Percentiles rank a stretch among this genome's conserved stretches.
Evolutionary conservation across 2,329 filamentous ascomycete species (phyloP).

Genomic region (Colletotrichum tropicale): DNA sequence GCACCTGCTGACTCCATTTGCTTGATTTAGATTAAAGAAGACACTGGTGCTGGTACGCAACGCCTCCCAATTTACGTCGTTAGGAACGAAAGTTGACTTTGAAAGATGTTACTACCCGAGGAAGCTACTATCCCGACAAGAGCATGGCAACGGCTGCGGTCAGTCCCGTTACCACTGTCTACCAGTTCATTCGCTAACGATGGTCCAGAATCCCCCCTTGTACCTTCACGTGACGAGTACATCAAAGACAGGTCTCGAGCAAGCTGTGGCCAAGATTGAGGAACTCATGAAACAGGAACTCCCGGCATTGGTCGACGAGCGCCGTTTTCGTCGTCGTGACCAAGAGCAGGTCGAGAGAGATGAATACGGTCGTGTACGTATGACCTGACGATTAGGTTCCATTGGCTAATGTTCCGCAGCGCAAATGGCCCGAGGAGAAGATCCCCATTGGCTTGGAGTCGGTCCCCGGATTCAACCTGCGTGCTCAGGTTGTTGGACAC

Average conservation of each 20-base stretch:
- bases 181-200: not conserved
- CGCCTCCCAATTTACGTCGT: conserved; percentile 54
- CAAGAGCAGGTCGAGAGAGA: conserved; percentile 84
- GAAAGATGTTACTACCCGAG: conserved; percentile 96
- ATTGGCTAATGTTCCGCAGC: conserved; percentile 54
- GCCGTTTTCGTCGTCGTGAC: conserved; percentile 86
- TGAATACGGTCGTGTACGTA: conserved; percentile 82
- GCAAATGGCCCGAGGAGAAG: conserved; percentile 98
- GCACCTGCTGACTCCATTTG: conserved; percentile 91
- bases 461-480: conserved; percentile 91
- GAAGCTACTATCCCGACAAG: conserved; percentile 97
- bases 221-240: conserved; percentile 97
- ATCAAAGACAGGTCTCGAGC: conserved; percentile 87
- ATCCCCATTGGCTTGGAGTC: conserved; percentile 92
- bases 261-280: conserved; percentile 86
- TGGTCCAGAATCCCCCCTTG: conserved; percentile 81
- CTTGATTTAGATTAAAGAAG: conserved; percentile 99
- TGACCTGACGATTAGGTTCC: not conserved
- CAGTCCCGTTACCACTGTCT: conserved; percentile 45
- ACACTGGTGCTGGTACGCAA: conserved; percentile 98
- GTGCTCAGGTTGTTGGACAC: conserved; percentile 93
- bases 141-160: conserved; percentile 94
- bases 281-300: conserved; percentile 96
- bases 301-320: conserved; percentile 92
- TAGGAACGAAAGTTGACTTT: conserved; percentile 62